These are phyloP conservation scores for Nemophila menziesii DNA, from an alignment of 257 asterid genomes.

Conservation along the genomic window DNA sequence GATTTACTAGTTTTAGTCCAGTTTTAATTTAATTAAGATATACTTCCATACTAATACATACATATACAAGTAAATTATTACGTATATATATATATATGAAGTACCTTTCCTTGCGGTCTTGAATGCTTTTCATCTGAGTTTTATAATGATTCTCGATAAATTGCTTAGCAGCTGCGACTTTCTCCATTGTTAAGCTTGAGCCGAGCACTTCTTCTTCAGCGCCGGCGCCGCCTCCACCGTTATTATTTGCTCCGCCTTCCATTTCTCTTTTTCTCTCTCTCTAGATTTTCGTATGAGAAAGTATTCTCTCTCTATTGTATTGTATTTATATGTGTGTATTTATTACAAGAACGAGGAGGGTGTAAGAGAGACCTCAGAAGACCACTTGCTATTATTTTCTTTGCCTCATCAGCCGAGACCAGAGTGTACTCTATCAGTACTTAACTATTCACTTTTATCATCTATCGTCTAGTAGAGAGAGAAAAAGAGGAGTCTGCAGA, in stretches of 20 bases:
- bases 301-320: constrained; percentile 14
- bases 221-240: not conserved
- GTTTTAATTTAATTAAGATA: too few species aligned
- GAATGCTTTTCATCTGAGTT: constrained; percentile 90
- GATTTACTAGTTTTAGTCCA: too few species aligned
- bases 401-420: constrained; percentile 25
- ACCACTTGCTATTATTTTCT: constrained; percentile 16
- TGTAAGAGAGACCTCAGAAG: constrained; percentile 13
- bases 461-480: too few species aligned
- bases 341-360: not conserved
- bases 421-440: not conserved
- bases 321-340: not conserved
- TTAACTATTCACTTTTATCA: too few species aligned
- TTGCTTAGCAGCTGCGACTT: constrained; percentile 96
- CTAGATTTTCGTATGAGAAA: constrained; percentile 10
- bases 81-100: not conserved
- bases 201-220: constrained; percentile 65
- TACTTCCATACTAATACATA: not conserved
- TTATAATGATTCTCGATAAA: constrained; percentile 95
- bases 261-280: constrained; percentile 14
- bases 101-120: constrained; percentile 86
- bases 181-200: constrained; percentile 90
- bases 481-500: too few species aligned
- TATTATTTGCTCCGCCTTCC: constrained; percentile 14
- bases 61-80: not conserved